These are phyloP conservation scores for Paragyromitra xinjiangensis DNA, from an alignment of 495 filamentous ascomycete species.

Conservation along the genomic window DNA sequence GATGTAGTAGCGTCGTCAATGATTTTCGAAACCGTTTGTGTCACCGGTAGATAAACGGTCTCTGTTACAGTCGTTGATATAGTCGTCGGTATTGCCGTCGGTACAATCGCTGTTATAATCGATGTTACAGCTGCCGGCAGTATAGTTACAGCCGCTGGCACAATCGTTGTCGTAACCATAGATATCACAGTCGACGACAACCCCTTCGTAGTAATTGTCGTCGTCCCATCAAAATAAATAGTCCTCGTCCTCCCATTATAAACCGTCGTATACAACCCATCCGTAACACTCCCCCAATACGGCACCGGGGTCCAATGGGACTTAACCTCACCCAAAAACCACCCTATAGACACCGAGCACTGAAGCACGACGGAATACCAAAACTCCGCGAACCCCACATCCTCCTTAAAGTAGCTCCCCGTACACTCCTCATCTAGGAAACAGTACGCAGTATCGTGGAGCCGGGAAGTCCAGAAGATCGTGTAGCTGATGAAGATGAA, in stretches of 20 bases:
- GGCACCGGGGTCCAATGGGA: slow-evolving; percentile 9
- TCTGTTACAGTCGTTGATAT: background rate
- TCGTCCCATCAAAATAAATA: slow-evolving; percentile 9
- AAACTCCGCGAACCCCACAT: slow-evolving; percentile 24
- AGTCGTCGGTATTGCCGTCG: background rate
- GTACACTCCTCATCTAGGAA: background rate
- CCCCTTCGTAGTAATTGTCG: background rate
- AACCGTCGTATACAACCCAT: background rate
- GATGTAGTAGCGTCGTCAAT: background rate
- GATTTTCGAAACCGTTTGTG: background rate
- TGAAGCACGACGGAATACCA: slow-evolving; percentile 6
- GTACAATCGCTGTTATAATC: background rate
- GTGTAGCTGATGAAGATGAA: background rate
- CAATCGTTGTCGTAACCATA: background rate
- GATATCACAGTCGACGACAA: background rate
- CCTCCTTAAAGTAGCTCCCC: background rate
- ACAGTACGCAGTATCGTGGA: background rate
- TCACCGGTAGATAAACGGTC: background rate
- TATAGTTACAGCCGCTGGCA: background rate
- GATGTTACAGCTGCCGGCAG: background rate
- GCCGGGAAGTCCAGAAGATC: slow-evolving; percentile 18
- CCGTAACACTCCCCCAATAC: slow-evolving; percentile 1
- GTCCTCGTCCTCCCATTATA: slow-evolving; percentile 10
- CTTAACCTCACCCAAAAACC: background rate
- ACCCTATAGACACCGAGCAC: background rate